phyloP scores from a whole-genome alignment of 768 basidiomycete genomes.

The Lactarius akahatsu region DNA sequence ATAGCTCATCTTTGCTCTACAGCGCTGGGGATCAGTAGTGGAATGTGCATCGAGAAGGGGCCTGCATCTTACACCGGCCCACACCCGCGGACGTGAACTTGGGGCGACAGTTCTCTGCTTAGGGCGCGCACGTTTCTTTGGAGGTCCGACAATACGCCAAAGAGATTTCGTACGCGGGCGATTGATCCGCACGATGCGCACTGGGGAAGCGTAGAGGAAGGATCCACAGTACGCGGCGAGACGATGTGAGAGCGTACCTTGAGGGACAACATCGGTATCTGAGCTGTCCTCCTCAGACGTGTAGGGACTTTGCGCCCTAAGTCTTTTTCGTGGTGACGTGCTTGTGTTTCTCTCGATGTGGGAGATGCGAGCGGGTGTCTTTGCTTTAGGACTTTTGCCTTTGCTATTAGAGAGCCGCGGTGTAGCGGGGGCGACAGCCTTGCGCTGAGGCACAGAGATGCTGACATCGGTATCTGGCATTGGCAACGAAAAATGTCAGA shows the following conservation, averaged over 20 bases:
- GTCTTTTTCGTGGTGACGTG: background rate
- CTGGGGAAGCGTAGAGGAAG: background rate
- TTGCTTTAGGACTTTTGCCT: background rate
- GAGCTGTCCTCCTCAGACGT: slow-evolving; percentile 1
- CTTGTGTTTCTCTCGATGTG: background rate
- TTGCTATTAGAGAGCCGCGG: background rate
- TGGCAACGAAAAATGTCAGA: background rate
- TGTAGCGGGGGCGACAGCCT: background rate
- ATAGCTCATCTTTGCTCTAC: slow-evolving; percentile 21
- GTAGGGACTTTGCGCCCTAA: background rate
- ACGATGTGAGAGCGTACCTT: background rate
- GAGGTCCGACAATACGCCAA: slow-evolving; percentile 19
- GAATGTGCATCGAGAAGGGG: background rate
- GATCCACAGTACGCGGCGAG: background rate
- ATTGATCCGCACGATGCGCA: background rate
- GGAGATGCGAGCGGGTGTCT: background rate
- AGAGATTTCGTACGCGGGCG: slow-evolving; percentile 5
- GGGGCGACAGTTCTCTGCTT: background rate
- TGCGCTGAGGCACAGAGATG: too few species aligned
- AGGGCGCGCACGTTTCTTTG: background rate
- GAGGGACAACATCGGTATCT: background rate
- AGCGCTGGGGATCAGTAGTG: background rate
- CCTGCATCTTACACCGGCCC: slow-evolving; percentile 19
- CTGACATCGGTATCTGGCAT: background rate
- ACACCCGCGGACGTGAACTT: slow-evolving; percentile 18